Evolutionary conservation across 2,329 filamentous ascomycete species (phyloP).

Genomic region (Neurospora sp.): DNA sequence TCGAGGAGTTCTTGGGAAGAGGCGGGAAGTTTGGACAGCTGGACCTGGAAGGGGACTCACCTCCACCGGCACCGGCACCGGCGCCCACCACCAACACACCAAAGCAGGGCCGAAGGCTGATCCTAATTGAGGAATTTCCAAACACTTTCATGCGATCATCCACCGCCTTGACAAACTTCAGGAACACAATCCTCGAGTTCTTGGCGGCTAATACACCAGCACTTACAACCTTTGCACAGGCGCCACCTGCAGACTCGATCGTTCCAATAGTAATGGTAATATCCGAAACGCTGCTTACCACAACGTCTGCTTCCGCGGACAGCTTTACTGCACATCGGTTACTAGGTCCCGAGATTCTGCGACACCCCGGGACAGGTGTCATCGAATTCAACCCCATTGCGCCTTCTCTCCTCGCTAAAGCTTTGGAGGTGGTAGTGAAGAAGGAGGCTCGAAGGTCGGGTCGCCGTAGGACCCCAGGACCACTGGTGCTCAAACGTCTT

Average conservation of each 20-base stretch:
- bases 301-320: constrained; percentile 73
- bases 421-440: constrained; percentile 67
- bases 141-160: constrained; percentile 62
- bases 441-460: constrained; percentile 79
- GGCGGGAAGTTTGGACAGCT: constrained; percentile 64
- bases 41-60: constrained; percentile 16
- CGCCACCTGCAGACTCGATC: constrained; percentile 33
- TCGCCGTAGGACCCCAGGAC: constrained; percentile 64
- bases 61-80: constrained; percentile 5
- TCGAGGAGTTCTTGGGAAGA: constrained; percentile 82
- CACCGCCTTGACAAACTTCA: constrained; percentile 57
- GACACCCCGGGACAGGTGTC: constrained; percentile 65
- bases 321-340: constrained; percentile 89
- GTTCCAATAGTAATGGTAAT: constrained; percentile 81
- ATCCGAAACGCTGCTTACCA: constrained; percentile 81
- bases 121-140: constrained; percentile 74
- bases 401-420: constrained; percentile 74
- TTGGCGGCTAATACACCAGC: constrained; percentile 57
- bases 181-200: constrained; percentile 64
- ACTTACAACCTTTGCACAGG: constrained; percentile 35
- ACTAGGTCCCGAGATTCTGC: constrained; percentile 74
- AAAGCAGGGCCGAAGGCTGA: constrained; percentile 35
- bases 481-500: constrained; percentile 65
- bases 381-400: constrained; percentile 94
- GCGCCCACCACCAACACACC: constrained; percentile 9